Conservation (phyloP, 306 rosid species). For the Acmispon strigosus region DNA sequence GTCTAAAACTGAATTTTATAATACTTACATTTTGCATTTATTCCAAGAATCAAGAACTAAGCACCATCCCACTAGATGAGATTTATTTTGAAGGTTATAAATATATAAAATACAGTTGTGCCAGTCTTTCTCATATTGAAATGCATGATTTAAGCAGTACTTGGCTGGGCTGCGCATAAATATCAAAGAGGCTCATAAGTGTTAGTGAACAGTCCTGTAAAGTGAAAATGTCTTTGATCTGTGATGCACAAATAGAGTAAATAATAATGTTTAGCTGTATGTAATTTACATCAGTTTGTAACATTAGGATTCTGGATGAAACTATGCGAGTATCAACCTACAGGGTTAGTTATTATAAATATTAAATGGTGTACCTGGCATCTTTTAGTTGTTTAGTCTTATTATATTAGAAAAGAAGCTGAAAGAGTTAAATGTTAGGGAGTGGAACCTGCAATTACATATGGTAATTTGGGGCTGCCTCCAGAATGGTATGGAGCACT, state of each 20-base stretch:
- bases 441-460: constrained; percentile 76
- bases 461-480: constrained; percentile 71
- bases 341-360: neutral
- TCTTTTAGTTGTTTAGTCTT: constrained; percentile 8
- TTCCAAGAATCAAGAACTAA: neutral
- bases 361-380: neutral
- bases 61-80: neutral
- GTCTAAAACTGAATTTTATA: neutral
- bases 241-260: neutral
- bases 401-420: constrained; percentile 14
- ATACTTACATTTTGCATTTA: neutral
- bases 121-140: neutral
- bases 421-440: constrained; percentile 46
- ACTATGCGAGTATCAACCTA: neutral
- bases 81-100: constrained; percentile 1
- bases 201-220: neutral
- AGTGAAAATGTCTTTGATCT: neutral
- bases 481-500: constrained; percentile 77
- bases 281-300: constrained; percentile 7
- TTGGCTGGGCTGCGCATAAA: neutral
- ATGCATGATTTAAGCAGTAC: constrained; percentile 14
- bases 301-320: constrained; percentile 7
- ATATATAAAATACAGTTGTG: neutral
- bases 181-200: constrained; percentile 8
- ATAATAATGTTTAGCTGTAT: constrained; percentile 11